Evolutionary conservation across 2,329 filamentous ascomycete species (phyloP), one percentile per base, ranked within the genome.

Genomic region (Ophiostoma ips): DNA sequence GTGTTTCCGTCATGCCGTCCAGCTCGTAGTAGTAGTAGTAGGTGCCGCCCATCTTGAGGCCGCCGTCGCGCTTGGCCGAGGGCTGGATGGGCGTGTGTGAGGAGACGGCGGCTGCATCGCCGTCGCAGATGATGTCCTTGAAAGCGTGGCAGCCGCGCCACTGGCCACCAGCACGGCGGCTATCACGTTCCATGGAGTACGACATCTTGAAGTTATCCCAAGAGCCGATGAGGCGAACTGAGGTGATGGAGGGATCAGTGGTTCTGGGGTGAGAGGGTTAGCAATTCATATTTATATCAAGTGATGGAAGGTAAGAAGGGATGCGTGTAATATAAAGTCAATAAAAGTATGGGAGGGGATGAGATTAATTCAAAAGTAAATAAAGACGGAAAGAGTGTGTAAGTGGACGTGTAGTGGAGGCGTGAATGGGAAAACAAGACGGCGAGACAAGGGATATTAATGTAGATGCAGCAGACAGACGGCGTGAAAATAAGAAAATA

Each of bases 1-100:
- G 79, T 48, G 77, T 79, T 65, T 95, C 89, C 33, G 79, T 71
- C 45, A 83, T 79, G 57, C 83, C 81, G 64, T 95, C 81, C 38
- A 95, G 65, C 62, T 89, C 80, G 66, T 95, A 95, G 85, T 92
- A 95, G 71, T 94, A 96, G 75, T 90, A 95, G 66, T 95, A 95
- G 15, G 83, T 92, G 53, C 84, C 80, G 41, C 89, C 89, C 85
- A 95, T 95, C 65, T 84, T 92, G 56, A 95, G 73, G 48, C 84
- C 89, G 52, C 88, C 88, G 57, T 77, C 77, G 58, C 87, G 77
- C 68, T 71, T 38, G 35, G 30, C 19, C 16, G 33, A 18, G 57
- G 70, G 65, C 53, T 33, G n/a, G 30, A 21, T 6, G 81, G 24
- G 8, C 24, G 24, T 5, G 24, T 5, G 5, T 5, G 24, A 28